Evolutionary conservation across 2,329 filamentous ascomycete species (phyloP).

Genomic region (Alternaria gansuensis): DNA sequence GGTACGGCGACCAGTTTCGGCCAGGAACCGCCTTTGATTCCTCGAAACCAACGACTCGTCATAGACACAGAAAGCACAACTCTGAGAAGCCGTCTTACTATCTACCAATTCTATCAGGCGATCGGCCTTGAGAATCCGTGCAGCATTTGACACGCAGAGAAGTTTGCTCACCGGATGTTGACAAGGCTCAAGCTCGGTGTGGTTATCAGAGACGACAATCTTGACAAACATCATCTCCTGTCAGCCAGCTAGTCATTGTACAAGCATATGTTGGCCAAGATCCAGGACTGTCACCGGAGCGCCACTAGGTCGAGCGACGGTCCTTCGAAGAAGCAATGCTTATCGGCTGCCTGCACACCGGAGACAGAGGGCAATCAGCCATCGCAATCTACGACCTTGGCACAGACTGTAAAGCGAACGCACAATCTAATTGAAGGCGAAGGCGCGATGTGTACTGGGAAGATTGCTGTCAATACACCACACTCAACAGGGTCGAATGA

Average conservation of each 20-base stretch:
- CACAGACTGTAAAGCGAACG: not conserved
- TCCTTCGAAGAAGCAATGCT: not conserved
- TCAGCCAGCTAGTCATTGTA: not conserved
- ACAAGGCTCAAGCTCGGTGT: not conserved
- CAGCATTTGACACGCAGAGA: not conserved
- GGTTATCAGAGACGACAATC: not conserved
- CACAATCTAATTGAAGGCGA: not conserved
- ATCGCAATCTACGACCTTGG: not conserved
- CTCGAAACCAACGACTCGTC: not conserved
- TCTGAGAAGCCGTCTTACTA: not conserved
- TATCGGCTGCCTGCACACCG: not conserved
- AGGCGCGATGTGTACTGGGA: not conserved
- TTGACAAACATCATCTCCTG: slow-evolving; percentile 1
- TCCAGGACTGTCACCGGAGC: not conserved
- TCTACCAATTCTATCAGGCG: not conserved
- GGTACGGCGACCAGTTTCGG: slow-evolving; percentile 1
- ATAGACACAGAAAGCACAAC: not conserved
- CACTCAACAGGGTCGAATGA: not conserved
- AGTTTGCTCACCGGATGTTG: slow-evolving; percentile 3
- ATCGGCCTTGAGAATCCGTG: not conserved
- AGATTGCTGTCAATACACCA: not conserved
- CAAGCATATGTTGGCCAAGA: not conserved
- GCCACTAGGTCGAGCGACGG: not conserved
- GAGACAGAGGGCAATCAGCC: not conserved
- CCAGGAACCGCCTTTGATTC: not conserved